These are phyloP conservation scores for Elsinoe arachidis DNA, from an alignment of 2,329 filamentous ascomycete species.

Conservation along the genomic window DNA sequence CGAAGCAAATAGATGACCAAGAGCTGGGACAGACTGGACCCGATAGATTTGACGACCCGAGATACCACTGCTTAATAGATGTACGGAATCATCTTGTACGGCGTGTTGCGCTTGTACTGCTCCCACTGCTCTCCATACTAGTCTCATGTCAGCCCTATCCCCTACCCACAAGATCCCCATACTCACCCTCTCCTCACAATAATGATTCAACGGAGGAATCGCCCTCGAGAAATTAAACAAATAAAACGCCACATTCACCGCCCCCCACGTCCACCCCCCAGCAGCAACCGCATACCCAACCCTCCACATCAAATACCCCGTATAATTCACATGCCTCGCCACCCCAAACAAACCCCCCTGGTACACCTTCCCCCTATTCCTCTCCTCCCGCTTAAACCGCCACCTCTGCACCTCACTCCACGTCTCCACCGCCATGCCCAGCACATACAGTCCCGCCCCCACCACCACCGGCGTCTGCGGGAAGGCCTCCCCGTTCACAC, in stretches of 20 bases:
- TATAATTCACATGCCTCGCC: conserved; percentile 48
- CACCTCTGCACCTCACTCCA: conserved; percentile 50
- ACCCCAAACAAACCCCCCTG: conserved; percentile 41
- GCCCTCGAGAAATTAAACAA: conserved; percentile 39
- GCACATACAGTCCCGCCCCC: conserved; percentile 42
- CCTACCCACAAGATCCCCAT: background rate
- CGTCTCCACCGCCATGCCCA: conserved; percentile 48
- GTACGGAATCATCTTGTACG: conserved; percentile 33
- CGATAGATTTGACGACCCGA: conserved; percentile 9
- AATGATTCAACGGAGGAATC: conserved; percentile 42
- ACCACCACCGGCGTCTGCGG: conserved; percentile 38
- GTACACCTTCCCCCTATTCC: conserved; percentile 46
- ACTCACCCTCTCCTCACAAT: conserved; percentile 37
- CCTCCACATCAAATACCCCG: conserved; percentile 45
- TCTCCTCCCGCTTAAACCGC: conserved; percentile 42
- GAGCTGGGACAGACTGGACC: conserved; percentile 7
- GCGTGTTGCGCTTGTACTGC: conserved; percentile 31
- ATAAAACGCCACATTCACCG: conserved; percentile 33
- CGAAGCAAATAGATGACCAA: conserved; percentile 67
- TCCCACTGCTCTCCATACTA: conserved; percentile 34
- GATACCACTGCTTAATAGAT: conserved; percentile 22
- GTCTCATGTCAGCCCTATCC: conserved; percentile 7
- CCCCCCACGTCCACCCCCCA: conserved; percentile 41
- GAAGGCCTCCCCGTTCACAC: conserved; percentile 32
- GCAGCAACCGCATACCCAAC: conserved; percentile 40